phyloP scores from a whole-genome alignment of 768 basidiomycete species.

The Mycena vulgaris region DNA sequence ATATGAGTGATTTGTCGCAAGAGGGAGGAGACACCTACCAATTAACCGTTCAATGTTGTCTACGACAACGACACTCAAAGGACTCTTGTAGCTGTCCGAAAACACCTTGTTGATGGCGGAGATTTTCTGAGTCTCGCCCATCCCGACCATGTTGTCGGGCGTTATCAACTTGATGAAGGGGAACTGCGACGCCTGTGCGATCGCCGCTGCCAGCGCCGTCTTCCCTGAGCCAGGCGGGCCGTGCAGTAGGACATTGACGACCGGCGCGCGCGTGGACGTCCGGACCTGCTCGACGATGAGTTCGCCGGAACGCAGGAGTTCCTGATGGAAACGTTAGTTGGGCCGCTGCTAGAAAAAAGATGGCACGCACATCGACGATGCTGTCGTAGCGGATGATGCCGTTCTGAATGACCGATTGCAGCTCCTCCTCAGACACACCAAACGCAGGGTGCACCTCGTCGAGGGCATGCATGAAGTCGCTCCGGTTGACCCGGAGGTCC shows the following conservation, averaged over 20 bases:
- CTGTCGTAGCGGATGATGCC: constrained; percentile 93
- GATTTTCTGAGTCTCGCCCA: constrained; percentile 93
- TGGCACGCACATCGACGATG: constrained; percentile 79
- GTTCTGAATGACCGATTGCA: constrained; percentile 93
- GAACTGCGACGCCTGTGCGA: constrained; percentile 93
- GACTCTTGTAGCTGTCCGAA: constrained; percentile 96
- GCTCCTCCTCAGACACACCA: constrained; percentile 97
- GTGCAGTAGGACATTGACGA: constrained; percentile 91
- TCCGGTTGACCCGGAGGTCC: constrained; percentile 87
- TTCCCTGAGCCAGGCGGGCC: constrained; percentile 95
- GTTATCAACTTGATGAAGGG: constrained; percentile 99
- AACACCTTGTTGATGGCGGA: constrained; percentile 93
- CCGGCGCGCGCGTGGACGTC: constrained; percentile 89
- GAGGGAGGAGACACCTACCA: constrained; percentile 62
- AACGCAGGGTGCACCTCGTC: constrained; percentile 97
- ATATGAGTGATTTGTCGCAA: neutral
- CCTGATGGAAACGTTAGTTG: constrained; percentile 61
- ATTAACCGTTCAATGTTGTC: constrained; percentile 95
- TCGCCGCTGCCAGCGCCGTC: constrained; percentile 94
- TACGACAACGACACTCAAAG: constrained; percentile 94
- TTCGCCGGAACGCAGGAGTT: constrained; percentile 87
- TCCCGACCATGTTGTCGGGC: constrained; percentile 97
- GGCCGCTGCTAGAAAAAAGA: constrained; percentile 20
- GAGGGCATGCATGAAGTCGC: constrained; percentile 91
- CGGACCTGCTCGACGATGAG: constrained; percentile 96